These are phyloP conservation scores for Aristolochia contorta DNA, from an alignment of 164 flowering plant genomes.

Conservation along the genomic window DNA sequence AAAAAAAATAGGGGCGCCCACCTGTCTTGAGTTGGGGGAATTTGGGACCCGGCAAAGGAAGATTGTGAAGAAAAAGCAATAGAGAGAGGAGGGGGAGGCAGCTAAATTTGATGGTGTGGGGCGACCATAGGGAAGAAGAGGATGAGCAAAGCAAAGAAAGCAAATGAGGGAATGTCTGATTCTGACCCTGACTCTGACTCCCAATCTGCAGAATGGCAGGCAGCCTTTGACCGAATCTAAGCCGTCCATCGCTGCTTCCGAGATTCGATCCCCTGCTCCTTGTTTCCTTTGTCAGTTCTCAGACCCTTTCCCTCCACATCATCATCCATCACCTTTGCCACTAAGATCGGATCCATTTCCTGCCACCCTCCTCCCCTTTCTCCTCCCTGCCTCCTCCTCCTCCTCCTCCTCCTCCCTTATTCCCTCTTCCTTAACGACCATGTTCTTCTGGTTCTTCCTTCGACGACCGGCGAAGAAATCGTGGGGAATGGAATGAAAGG, in stretches of 20 bases:
- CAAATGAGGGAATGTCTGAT: slow-evolving; percentile 9
- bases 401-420: background rate
- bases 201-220: slow-evolving; percentile 9
- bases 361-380: slow-evolving; percentile 10
- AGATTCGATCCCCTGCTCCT: slow-evolving; percentile 4
- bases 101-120: background rate
- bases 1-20: too few relatives aligned
- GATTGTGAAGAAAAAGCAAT: background rate
- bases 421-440: background rate
- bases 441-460: background rate
- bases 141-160: background rate
- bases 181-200: slow-evolving; percentile 4
- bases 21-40: too few relatives aligned
- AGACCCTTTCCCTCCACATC: slow-evolving; percentile 1
- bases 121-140: too few relatives aligned
- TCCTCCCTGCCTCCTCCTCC: background rate
- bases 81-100: background rate
- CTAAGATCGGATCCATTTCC: slow-evolving; percentile 49
- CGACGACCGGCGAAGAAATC: background rate
- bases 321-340: slow-evolving; percentile 13
- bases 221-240: slow-evolving; percentile 74
- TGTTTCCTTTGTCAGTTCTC: background rate
- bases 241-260: slow-evolving; percentile 23
- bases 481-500: background rate
- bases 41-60: too few relatives aligned